Evolutionary conservation across 2,329 filamentous ascomycete species (phyloP).

Genomic region (Colletotrichum lindemuthianum): DNA sequence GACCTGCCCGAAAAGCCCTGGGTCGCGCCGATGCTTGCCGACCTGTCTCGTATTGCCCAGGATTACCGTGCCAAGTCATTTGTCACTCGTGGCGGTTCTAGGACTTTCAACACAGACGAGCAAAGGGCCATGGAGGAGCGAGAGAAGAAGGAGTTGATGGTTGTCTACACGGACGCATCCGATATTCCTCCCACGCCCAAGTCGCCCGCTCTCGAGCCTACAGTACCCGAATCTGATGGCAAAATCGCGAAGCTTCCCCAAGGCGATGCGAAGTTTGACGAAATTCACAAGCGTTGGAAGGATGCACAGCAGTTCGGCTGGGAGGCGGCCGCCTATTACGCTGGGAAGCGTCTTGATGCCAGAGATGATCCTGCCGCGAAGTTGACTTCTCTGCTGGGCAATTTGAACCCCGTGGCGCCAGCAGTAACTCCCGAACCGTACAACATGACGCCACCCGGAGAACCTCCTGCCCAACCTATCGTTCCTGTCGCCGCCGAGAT

Average conservation of each 20-base stretch:
- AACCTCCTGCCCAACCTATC: constrained; percentile 35
- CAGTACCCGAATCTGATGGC: constrained; percentile 37
- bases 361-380: constrained; percentile 48
- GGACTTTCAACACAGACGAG: constrained; percentile 63
- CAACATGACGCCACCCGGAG: constrained; percentile 36
- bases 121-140: constrained; percentile 65
- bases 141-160: constrained; percentile 69
- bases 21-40: constrained; percentile 57
- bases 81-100: constrained; percentile 63
- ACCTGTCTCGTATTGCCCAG: constrained; percentile 59
- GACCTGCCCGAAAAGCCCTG: constrained; percentile 64
- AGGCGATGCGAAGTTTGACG: constrained; percentile 54
- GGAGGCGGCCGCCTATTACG: constrained; percentile 53
- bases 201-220: constrained; percentile 56
- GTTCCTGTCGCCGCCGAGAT: constrained; percentile 45
- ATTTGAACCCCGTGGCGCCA: constrained; percentile 29
- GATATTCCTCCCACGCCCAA: constrained; percentile 68
- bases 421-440: constrained; percentile 32
- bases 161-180: constrained; percentile 62
- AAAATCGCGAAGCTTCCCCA: constrained; percentile 50
- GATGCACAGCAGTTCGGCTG: constrained; percentile 58
- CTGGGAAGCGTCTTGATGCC: constrained; percentile 54
- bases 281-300: constrained; percentile 60
- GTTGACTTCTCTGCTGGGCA: constrained; percentile 52
- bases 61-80: constrained; percentile 60